These are phyloP conservation scores for Linderniella brevidens DNA, from an alignment of 257 asterid genomes.

Conservation along the genomic window DNA sequence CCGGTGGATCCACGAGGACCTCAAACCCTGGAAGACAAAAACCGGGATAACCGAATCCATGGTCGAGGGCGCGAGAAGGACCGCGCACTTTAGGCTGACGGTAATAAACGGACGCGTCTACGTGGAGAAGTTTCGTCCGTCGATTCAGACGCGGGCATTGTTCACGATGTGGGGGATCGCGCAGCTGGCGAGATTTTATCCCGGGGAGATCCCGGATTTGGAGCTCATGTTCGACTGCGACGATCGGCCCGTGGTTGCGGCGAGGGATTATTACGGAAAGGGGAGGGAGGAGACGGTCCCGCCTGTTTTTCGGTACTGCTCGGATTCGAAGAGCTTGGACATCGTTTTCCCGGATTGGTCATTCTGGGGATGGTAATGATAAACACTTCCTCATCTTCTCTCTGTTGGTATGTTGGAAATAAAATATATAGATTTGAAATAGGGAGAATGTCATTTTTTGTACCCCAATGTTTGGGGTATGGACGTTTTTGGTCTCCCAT, in stretches of 20 bases:
- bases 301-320: slow-evolving; percentile 70
- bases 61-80: slow-evolving; percentile 29
- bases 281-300: slow-evolving; percentile 30
- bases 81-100: slow-evolving; percentile 43
- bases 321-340: slow-evolving; percentile 60
- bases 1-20: slow-evolving; percentile 64
- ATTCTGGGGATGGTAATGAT: slow-evolving; percentile 86
- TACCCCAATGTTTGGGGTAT: too few species aligned
- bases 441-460: too few species aligned
- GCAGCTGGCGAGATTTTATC: slow-evolving; percentile 44
- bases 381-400: too few species aligned
- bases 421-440: too few species aligned
- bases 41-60: slow-evolving; percentile 30
- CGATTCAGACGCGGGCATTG: slow-evolving; percentile 49
- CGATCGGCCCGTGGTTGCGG: slow-evolving; percentile 33
- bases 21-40: slow-evolving; percentile 30
- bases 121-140: slow-evolving; percentile 34
- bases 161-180: slow-evolving; percentile 56
- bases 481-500: too few species aligned
- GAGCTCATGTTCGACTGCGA: slow-evolving; percentile 55
- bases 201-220: slow-evolving; percentile 50
- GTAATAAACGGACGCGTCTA: slow-evolving; percentile 38
- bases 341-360: slow-evolving; percentile 93
- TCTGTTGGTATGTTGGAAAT: too few species aligned
- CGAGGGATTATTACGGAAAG: slow-evolving; percentile 14